Evolutionary conservation across 257 asterid genomes (phyloP), one percentile per base, ranked within the genome.

Genomic region (Gentiana straminea): DNA sequence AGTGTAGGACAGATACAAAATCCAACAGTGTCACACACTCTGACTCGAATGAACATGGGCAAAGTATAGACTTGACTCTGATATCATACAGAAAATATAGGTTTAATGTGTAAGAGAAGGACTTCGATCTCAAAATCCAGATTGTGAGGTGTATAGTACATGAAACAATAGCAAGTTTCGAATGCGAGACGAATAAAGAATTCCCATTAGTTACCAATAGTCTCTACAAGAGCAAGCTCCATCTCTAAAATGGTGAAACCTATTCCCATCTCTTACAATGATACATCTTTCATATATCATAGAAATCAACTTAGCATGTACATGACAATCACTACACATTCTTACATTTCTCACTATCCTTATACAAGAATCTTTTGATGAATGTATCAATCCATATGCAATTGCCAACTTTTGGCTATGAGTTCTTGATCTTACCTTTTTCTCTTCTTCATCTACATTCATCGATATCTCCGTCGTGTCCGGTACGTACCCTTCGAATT

Each of bases 291-390:
- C 80, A 61, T 84, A 90, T 59, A 86, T 84, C 54, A 35, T 65
- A 9, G 97, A 86, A 54, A 86, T 71, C 24, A 79, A 64, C 62
- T 86, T 86, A 38, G 91, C 76, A 60, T 81, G 84, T 2, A 73
- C 66, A 81, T 84, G 97, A 66, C 96, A 84, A 64, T 90, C 97
- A 51, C 84, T 71, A 51, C 97, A 86, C 96, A 90, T 90, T 72
- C 91, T 80, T 33, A 86, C 82, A 62, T 80, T 86, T 64, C 96
- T 82, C 55, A 72, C 91, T 65, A 86, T 79, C 41, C 75, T 84
- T 65, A 86, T 67, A 4, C 68, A 51, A 56, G 82, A 75, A 60
- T 75, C 73, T 57, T 70, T 45, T 24, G 71, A 39, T 51, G 94
- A 74, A 51, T 63, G 64, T 15, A 80, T 61, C 54, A 89, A 57